A percentile compares a stretch with the other conserved stretches of the same genome.
phyloP scores from a whole-genome alignment of 2,329 filamentous ascomycete species.

The Pseudocercospora eumusae region DNA sequence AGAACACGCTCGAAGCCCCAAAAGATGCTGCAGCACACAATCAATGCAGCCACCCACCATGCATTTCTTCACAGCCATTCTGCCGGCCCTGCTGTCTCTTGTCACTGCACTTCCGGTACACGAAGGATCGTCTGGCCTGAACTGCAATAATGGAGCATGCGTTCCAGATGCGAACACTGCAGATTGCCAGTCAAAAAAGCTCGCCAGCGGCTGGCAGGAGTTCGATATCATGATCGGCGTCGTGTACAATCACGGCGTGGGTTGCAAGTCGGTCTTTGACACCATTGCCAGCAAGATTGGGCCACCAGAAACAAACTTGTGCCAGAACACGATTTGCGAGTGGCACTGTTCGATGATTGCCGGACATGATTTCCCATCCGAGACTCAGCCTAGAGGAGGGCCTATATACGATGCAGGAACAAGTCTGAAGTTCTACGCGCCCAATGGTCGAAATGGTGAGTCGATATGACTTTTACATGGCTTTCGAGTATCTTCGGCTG shows the following conservation, averaged over 20 bases:
- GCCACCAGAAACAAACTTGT: neutral
- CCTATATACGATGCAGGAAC: neutral
- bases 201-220: neutral
- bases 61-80: neutral
- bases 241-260: neutral
- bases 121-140: neutral
- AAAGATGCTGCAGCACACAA: neutral
- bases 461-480: neutral
- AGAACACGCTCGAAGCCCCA: neutral
- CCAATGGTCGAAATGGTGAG: neutral
- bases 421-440: neutral
- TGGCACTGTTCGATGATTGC: constrained; percentile 2
- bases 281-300: constrained; percentile 5
- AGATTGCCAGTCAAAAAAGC: neutral
- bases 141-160: neutral
- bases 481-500: neutral
- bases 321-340: neutral
- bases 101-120: neutral
- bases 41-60: neutral
- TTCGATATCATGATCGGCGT: neutral
- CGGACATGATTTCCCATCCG: neutral
- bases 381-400: neutral
- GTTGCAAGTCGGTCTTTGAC: neutral
- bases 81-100: neutral
- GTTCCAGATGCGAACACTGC: constrained; percentile 2